Base-by-base conservation (phyloP, 768 basidiomycete species). In the Tephrocybe sp. region DNA sequence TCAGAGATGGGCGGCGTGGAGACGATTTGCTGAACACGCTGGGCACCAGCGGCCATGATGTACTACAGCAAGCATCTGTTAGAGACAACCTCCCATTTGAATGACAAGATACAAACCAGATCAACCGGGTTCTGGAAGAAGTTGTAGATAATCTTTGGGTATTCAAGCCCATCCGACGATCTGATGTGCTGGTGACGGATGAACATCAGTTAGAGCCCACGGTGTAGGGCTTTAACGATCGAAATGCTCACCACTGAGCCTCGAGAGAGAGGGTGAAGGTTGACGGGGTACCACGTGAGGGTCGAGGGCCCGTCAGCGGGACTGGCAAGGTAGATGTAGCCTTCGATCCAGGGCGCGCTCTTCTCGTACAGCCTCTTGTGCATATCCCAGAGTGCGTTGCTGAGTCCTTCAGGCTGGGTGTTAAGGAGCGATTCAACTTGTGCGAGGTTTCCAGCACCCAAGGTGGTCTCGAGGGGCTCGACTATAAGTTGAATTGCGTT, bases 41-140 rank as follows among this genome's bases (percentile, higher is more conserved):
- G 36, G 20, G 36, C 36, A 15, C 23, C 46, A 11, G 46, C 46
- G 9, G 46, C 46, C 46, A 48, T 38, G 21, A 48, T 18, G 24
- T 48, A 48, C 46, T 48, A 24, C 9, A 10, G 10, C 21, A 14
- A 46, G 33, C 45, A 21, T 3, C 8, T 3, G 21, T 41, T 23
- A 23, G 18, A 41, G 4, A 39, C n/a, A 8, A n/a, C 11, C 5
- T 23, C 6, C 14, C 23, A 41, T 10, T 32, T 36, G 17, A 17
- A n/a, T 4, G 17, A 36, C 34, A 41, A 20, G 30, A 3, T 12
- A 26, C 24, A 17, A 15, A 48, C 46, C 34, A 48, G 17, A 20
- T 48, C 46, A 17, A 48, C 23, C 3, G 46, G 46, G 46, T 48
- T 20, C 20, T 48, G 46, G 46, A 48, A 48, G n/a, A 48, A 48